Base-by-base conservation (phyloP, 2,329 filamentous ascomycete species). In the Pseudovirgaria hyperparasitica region DNA sequence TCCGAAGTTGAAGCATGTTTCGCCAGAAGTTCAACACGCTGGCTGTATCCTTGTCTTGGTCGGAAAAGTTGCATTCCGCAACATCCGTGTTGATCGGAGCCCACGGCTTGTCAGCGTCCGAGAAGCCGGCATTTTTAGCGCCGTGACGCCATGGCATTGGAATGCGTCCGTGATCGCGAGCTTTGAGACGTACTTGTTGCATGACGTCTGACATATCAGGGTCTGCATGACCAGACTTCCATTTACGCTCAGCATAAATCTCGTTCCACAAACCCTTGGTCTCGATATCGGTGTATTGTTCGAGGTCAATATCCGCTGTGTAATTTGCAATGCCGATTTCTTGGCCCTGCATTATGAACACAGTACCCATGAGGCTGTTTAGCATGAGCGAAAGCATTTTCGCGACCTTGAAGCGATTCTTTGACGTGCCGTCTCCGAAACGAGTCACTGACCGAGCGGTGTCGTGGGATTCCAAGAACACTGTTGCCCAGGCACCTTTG, bases 131-230 rank as follows among this genome's bases (percentile, higher is more conserved):
- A 33, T 82, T 65, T 0, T 54, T 42, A 2, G 52, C 57, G n/a
- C 50, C 42, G 34, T 72, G 62, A n/a, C n/a, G n/a, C 78, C 79
- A 85, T 43, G 82, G 76, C 50, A 85, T 74, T 0, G 78, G 78
- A 1, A 74, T 72, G 23, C 79, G 64, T 6, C 70, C 72, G 47
- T 85, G 79, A 49, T 85, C 79, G 13, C 78, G 49, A 6, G 66
- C 71, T 44, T 72, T 71, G 36, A 62, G 57, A 33, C 69, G 65
- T 41, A 74, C 60, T n/a, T 68, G 59, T 34, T 59, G 39, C 48
- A 48, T 54, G 27, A 42, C 60, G 12, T 50, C 43, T 6, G 49
- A 42, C 18, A 57, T 48, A 17, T 52, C 52, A 26, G 55, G n/a
- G n/a, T n/a, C n/a, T n/a, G n/a, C n/a, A n/a, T n/a, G n/a, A n/a